Base-by-base conservation (phyloP, 1,139 yeast species). In the Scheffersomyces quercinus region DNA sequence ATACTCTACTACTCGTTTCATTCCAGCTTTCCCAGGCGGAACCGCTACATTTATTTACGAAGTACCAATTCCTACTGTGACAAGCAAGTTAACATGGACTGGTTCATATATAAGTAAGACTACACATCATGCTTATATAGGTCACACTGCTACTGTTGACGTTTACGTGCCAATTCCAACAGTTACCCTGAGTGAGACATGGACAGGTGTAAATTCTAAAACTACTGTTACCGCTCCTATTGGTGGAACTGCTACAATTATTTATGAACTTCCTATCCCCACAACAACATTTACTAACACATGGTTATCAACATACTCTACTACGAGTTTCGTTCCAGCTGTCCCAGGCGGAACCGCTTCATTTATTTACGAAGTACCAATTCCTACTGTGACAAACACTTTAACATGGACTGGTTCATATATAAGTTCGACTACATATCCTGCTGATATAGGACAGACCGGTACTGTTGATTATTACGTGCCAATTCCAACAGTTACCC, bases 381-480 rank as follows among this genome's bases (percentile, higher is more conserved):
- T 48, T n/a, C 58, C 60, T n/a, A 55, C 58, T 4, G 42, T 44
- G 4, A 55, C 64, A 0, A 24, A 44, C 8, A 57, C 64, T 2
- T 29, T 47, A 1, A 49, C 56, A 0, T 54, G 56, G 53, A 38
- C 52, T 7, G 59, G 57, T 0, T 28, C 44, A 1, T 16, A 11
- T 2, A 48, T 54, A 4, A 35, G 53, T 6, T 43, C 49, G 14
- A 37, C 47, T 14, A 57, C 62, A 1, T 16, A 37, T 1, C 39
- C 48, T 3, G 58, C 47, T 5, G 16, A 42, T 4, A 47, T 50
- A n/a, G 56, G 51, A 33, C 52, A 46, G 9, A 56, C 56, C 11
- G 63, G 47, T 4, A 45, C 56, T 8, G 55, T 59, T 24, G 30
- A 50, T 4, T 44, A 52, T 9, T 49, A 45, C 3, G 49, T 49